A percentile compares a stretch with the other conserved stretches of the same genome.
Evolutionary conservation across 257 asterid species (phyloP).

Genomic region (Solanum bulbocastanum): DNA sequence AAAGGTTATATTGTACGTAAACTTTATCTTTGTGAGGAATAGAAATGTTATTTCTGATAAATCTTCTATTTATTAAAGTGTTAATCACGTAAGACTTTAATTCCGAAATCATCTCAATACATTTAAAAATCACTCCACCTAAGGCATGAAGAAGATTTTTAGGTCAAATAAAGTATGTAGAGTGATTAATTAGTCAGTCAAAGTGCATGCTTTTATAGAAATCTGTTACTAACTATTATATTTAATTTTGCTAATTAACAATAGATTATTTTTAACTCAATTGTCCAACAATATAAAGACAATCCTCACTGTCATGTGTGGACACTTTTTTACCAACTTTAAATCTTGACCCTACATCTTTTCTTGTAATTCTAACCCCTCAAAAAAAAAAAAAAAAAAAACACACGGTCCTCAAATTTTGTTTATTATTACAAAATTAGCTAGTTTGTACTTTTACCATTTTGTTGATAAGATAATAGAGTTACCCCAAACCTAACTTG

Average conservation of each 20-base stretch:
- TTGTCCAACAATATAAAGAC: conserved; percentile 27
- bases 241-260: background rate
- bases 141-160: background rate
- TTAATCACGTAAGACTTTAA: too few species aligned
- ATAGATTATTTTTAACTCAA: background rate
- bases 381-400: background rate
- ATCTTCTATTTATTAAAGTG: too few species aligned
- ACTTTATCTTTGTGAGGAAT: too few species aligned
- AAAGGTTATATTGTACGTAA: background rate
- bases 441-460: background rate
- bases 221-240: background rate
- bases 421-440: background rate
- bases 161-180: background rate
- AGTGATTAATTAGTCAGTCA: background rate
- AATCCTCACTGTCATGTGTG: conserved; percentile 18
- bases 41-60: too few species aligned
- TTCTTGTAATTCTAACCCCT: background rate
- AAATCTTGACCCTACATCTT: background rate
- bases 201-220: background rate
- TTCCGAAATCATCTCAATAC: background rate
- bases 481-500: background rate
- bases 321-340: conserved; percentile 4
- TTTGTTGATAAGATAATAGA: background rate
- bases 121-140: background rate
- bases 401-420: background rate